Evolutionary conservation across 2,329 filamentous ascomycete species (phyloP).

Genomic region (Diplodia sapinea): DNA sequence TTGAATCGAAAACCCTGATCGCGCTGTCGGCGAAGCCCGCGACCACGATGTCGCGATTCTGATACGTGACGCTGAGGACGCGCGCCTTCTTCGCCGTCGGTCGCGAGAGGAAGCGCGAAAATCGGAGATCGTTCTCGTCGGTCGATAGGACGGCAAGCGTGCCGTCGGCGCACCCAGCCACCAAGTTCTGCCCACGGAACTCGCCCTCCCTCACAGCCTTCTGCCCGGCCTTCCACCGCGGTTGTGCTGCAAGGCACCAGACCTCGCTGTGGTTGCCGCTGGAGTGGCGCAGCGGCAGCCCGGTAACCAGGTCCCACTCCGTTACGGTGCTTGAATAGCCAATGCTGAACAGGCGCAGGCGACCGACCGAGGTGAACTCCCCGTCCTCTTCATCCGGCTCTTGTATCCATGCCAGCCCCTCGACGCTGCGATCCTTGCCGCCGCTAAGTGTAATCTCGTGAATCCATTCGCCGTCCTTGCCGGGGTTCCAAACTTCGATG

Average conservation of each 20-base stretch:
- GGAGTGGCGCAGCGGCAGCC: constrained; percentile 77
- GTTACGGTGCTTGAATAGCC: constrained; percentile 91
- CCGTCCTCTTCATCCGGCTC: constrained; percentile 75
- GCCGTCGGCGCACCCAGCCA: constrained; percentile 90
- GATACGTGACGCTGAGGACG: constrained; percentile 89
- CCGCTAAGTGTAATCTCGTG: constrained; percentile 87
- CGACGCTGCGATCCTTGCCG: constrained; percentile 83
- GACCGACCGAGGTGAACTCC: constrained; percentile 69
- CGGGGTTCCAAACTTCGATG: constrained; percentile 96
- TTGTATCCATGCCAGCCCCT: constrained; percentile 89
- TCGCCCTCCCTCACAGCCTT: constrained; percentile 34
- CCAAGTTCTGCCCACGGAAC: constrained; percentile 63
- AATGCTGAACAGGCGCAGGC: constrained; percentile 90
- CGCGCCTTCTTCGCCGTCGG: constrained; percentile 83
- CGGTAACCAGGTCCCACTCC: constrained; percentile 89
- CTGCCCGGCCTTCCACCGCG: constrained; percentile 55
- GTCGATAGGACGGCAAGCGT: constrained; percentile 87
- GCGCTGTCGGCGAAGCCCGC: constrained; percentile 95
- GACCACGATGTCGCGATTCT: constrained; percentile 79
- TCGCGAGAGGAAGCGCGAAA: constrained; percentile 75
- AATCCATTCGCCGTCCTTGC: constrained; percentile 75
- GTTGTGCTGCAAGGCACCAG: constrained; percentile 93
- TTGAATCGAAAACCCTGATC: constrained; percentile 88
- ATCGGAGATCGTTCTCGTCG: constrained; percentile 80
- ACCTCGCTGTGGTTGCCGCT: constrained; percentile 95